A percentile compares a stretch with the other conserved stretches of the same genome.
Conservation (phyloP, 2,329 filamentous ascomycete genomes). For the Pseudogymnoascus sp. region DNA sequence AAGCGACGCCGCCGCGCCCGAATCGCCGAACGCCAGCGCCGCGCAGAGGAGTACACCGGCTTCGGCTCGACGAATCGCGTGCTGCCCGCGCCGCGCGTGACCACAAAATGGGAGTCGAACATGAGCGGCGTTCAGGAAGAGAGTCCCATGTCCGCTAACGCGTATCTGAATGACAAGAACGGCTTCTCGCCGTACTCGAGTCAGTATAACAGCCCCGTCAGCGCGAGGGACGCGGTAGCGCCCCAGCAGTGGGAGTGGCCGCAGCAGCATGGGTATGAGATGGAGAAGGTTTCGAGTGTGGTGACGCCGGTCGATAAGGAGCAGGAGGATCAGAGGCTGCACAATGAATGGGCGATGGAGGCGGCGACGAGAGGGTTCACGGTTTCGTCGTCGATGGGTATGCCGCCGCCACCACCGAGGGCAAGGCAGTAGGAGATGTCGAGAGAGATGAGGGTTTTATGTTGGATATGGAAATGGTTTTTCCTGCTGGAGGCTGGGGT, state of each 20-base stretch:
- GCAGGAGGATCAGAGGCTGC: not conserved
- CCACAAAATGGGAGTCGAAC: not conserved
- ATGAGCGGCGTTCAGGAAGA: constrained; percentile 18
- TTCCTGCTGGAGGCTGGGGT: not conserved
- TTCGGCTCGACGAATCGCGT: constrained; percentile 34
- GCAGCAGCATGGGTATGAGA: constrained; percentile 10
- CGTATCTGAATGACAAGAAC: constrained; percentile 27
- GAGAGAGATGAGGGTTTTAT: not conserved
- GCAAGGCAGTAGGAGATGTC: not conserved
- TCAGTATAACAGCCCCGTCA: constrained; percentile 52
- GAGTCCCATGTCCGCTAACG: constrained; percentile 34
- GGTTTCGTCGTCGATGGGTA: constrained; percentile 1
- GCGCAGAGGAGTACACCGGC: constrained; percentile 13
- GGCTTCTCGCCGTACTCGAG: constrained; percentile 57
- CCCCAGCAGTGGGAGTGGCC: constrained; percentile 20
- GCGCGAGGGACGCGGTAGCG: constrained; percentile 19
- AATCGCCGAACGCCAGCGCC: constrained; percentile 36
- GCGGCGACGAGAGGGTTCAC: constrained; percentile 12
- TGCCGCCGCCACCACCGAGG: constrained; percentile 6
- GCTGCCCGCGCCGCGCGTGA: constrained; percentile 22
- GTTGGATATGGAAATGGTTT: not conserved
- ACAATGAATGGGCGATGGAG: constrained; percentile 11
- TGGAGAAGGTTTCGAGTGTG: not conserved
- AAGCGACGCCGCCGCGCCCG: constrained; percentile 49
- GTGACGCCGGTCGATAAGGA: constrained; percentile 6